Evolutionary conservation across 345 rosid species (phyloP).

Genomic region (Melaleuca alternifolia): DNA sequence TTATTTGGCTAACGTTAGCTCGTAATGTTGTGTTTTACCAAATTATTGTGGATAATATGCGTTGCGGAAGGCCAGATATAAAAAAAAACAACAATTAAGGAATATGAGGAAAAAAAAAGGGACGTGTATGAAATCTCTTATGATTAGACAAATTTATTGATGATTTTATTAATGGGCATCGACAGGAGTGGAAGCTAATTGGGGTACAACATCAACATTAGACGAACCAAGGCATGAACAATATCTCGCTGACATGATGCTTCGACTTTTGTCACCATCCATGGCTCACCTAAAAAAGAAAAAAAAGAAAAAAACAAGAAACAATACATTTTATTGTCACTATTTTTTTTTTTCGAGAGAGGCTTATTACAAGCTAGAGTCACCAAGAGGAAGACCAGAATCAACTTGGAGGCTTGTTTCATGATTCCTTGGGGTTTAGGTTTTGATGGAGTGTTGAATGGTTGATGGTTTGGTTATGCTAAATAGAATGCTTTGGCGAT

Average conservation of each 20-base stretch:
- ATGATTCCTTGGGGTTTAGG: background rate
- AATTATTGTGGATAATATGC: background rate
- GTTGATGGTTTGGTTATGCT: background rate
- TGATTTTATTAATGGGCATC: background rate
- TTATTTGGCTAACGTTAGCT: background rate
- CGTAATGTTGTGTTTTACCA: background rate
- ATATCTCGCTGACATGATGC: background rate
- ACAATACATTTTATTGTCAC: background rate
- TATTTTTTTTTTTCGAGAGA: background rate
- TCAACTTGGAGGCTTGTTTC: background rate
- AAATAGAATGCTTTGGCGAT: background rate
- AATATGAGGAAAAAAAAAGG: background rate
- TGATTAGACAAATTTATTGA: background rate
- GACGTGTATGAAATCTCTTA: background rate
- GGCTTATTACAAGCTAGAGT: background rate
- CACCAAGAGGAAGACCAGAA: background rate
- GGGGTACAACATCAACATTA: background rate
- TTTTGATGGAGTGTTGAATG: background rate
- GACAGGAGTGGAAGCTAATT: background rate
- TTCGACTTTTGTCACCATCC: background rate
- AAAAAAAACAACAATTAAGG: background rate
- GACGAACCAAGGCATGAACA: background rate
- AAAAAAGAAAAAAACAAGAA: background rate
- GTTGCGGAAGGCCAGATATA: background rate
- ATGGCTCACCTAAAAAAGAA: background rate